Conservation (phyloP, 164 flowering plant species). For the Tetracentron sinense region DNA sequence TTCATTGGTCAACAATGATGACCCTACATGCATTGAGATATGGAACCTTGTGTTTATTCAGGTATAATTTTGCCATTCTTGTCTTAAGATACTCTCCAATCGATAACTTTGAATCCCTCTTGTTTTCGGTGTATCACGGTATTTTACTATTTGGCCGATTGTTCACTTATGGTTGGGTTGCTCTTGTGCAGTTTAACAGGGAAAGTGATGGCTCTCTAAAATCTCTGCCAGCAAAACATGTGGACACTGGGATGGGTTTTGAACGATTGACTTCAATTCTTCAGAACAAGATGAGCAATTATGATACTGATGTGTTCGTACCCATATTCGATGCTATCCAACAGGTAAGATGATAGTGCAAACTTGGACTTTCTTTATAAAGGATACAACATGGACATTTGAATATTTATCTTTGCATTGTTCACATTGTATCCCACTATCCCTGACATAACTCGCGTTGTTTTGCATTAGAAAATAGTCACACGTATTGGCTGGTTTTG, state of each 20-base stretch:
- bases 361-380: too few species aligned
- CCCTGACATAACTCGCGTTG: too few species aligned
- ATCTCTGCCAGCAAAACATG: conserved; percentile 93
- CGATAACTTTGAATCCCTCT: background rate
- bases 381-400: too few species aligned
- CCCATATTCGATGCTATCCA: conserved; percentile 89
- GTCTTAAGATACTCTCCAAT: background rate
- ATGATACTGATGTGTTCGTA: conserved; percentile 95
- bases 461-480: too few species aligned
- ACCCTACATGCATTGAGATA: conserved; percentile 96
- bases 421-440: too few species aligned
- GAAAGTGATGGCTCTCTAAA: conserved; percentile 91
- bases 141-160: background rate
- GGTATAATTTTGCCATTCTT: conserved; percentile 32
- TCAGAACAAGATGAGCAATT: conserved; percentile 95
- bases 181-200: conserved; percentile 69
- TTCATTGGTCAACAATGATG: conserved; percentile 83
- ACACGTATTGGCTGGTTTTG: too few species aligned
- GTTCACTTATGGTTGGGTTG: background rate
- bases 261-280: conserved; percentile 93
- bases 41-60: conserved; percentile 99
- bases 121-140: background rate
- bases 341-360: conserved; percentile 36
- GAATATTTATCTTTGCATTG: too few species aligned
- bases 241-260: conserved; percentile 98